phyloP scores from a whole-genome alignment of 2,329 filamentous ascomycete species.

The Aureobasidium sp. region DNA sequence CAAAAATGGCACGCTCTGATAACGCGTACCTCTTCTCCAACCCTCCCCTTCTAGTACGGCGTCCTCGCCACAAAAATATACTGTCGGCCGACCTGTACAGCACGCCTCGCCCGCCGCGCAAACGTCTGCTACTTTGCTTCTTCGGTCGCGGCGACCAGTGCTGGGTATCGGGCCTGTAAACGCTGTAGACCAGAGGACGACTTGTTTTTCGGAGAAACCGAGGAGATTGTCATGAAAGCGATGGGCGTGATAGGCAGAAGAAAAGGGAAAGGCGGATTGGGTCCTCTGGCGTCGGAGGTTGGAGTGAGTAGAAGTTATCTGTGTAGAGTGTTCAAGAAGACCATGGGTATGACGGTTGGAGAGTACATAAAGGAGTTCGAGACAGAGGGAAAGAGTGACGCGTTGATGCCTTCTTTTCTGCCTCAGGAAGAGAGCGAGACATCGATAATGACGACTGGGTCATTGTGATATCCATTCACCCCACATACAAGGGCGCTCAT shows the following conservation, averaged over 20 bases:
- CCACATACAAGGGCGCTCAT: no score
- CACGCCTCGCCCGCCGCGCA: conserved; percentile 50
- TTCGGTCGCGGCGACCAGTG: conserved; percentile 38
- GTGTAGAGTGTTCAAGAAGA: conserved; percentile 51
- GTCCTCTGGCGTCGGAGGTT: conserved; percentile 43
- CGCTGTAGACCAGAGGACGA: conserved; percentile 40
- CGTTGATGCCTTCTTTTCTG: no score
- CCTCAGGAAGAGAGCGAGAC: no score
- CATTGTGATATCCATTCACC: no score
- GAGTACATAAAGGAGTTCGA: background rate
- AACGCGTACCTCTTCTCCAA: background rate
- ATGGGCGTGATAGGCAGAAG: conserved; percentile 23
- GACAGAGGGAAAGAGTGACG: background rate
- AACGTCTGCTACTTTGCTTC: conserved; percentile 49
- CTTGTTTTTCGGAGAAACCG: conserved; percentile 9
- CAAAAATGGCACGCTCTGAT: background rate
- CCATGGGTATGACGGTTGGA: conserved; percentile 40
- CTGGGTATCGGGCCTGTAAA: conserved; percentile 50
- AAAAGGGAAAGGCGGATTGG: conserved; percentile 21
- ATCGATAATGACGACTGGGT: no score
- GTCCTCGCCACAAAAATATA: conserved; percentile 52
- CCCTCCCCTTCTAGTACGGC: conserved; percentile 44
- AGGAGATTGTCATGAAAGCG: conserved; percentile 13
- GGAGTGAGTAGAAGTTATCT: conserved; percentile 52
- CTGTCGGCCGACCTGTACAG: conserved; percentile 53